phyloP scores from a whole-genome alignment of 2,329 filamentous ascomycete genomes.

The Aschersonia sp. region DNA sequence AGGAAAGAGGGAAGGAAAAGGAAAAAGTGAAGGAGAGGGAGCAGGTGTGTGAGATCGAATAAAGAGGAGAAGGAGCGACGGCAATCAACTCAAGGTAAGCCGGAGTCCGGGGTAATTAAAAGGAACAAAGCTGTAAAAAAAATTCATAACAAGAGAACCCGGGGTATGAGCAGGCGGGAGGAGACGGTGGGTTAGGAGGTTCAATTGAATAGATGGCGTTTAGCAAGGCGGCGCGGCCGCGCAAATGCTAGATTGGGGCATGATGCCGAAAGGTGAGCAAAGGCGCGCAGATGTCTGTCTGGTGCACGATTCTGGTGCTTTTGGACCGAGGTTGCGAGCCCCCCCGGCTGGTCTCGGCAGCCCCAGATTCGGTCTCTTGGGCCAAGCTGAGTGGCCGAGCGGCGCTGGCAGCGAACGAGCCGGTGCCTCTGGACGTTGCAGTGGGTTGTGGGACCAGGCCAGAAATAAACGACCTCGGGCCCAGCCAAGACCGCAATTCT shows the following conservation, averaged over 20 bases:
- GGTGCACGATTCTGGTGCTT: not conserved
- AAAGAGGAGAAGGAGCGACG: not conserved
- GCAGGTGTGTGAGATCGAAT: not conserved
- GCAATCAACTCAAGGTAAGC: not conserved
- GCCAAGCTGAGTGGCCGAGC: constrained; percentile 1
- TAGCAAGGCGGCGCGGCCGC: constrained; percentile 1
- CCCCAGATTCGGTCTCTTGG: constrained; percentile 5
- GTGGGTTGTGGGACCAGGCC: not conserved
- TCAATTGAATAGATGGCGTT: not conserved
- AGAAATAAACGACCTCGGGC: not conserved
- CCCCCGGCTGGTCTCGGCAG: constrained; percentile 5
- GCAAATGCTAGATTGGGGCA: constrained; percentile 5
- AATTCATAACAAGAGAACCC: too few relatives aligned
- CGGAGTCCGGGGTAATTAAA: too few relatives aligned
- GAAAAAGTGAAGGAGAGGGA: not conserved
- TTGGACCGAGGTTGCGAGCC: constrained; percentile 7
- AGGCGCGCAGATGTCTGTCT: not conserved
- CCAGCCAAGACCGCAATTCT: not conserved
- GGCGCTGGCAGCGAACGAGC: not conserved
- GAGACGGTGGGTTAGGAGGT: too few relatives aligned
- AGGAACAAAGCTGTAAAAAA: too few relatives aligned
- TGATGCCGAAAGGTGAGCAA: constrained; percentile 1
- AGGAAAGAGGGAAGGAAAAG: not conserved
- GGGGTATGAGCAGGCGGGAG: too few relatives aligned
- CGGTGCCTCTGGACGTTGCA: not conserved